Evolutionary conservation across 129 eudicot genomes (phyloP).

Genomic region (Chrysanthemum lavandulifolium): DNA sequence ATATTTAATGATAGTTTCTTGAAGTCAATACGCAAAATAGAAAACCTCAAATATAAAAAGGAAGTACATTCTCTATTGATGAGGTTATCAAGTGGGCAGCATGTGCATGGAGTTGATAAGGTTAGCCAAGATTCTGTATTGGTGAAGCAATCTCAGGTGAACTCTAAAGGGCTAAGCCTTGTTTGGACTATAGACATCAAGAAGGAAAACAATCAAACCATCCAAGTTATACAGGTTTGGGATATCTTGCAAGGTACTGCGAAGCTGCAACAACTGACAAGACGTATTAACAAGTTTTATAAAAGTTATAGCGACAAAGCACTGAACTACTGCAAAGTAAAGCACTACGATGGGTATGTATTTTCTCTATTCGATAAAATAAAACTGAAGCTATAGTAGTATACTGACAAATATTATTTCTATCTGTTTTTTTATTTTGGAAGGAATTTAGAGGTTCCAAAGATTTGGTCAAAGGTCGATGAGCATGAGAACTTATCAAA

Average conservation of each 20-base stretch:
- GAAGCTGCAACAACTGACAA: neutral
- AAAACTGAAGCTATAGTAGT: neutral
- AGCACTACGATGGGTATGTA: constrained; percentile 11
- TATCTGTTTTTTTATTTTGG: neutral
- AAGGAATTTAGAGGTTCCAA: constrained; percentile 31
- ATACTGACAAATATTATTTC: neutral
- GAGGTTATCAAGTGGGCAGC: neutral
- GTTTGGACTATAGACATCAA: constrained; percentile 6
- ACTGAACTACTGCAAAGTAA: constrained; percentile 13
- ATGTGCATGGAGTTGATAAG: neutral
- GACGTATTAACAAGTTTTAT: constrained; percentile 11
- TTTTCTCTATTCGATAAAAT: neutral
- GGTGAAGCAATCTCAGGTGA: neutral
- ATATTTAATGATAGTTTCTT: constrained; percentile 31
- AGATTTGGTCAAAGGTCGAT: constrained; percentile 15
- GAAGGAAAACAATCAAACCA: constrained; percentile 8
- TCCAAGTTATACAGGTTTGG: constrained; percentile 20
- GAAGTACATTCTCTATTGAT: neutral
- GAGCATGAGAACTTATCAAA: constrained; percentile 1
- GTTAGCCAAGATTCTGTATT: neutral
- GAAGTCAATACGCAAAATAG: constrained; percentile 14
- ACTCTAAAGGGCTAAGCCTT: neutral
- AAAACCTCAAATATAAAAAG: constrained; percentile 8
- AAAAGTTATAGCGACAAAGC: constrained; percentile 1
- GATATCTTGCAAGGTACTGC: constrained; percentile 11